Evolutionary conservation across 2,329 filamentous ascomycete genomes (phyloP), one percentile per base, ranked within the genome.

Genomic region (Phialophora expanda): DNA sequence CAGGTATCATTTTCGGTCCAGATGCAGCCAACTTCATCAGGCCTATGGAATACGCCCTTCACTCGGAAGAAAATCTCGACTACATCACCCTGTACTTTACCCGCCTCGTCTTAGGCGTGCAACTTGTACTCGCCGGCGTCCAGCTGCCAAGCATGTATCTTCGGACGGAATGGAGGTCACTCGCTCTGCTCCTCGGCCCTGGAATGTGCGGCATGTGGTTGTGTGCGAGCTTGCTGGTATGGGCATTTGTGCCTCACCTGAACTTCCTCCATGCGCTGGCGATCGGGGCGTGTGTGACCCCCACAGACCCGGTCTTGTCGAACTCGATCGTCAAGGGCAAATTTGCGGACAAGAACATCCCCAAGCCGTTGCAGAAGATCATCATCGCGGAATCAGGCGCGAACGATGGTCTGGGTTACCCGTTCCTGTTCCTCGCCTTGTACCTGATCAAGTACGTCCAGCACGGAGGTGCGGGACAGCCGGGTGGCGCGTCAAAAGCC

Each of bases 311-410:
- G 0, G 88, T 97, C 1, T 78, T 97, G 44, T 94, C 90, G 17
- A 94, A 95, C 69, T 90, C 90, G 2, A 96, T 97, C 64, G 92
- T 97, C 54, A 97, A 97, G 80, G 93, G 93, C 34, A 93, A 91
- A 73, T 97, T 96, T 75, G 93, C 93, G 0, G 93, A 97, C 74
- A 90, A 93, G 73, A 95, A 97, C 75, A 89, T 97, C 20, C 92
- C 93, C 0, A 89, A 88, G 64, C 86, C 89, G 30, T 80, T 97
- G 56, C 92, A 96, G 79, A 88, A 90, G 69, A 91, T 92, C 71
- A 91, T 92, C 73, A 85, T 90, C 56, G 89, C 88, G 38, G 93
- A 97, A 79, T 93, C 90, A 0, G 93, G 93, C 1, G 90, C 92
- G 1, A 97, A 97, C 73, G 93, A 97, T 78, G 93, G 93, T 0